Base-by-base conservation (phyloP, 2,329 filamentous ascomycete genomes). In the Aspergillus sp. region DNA sequence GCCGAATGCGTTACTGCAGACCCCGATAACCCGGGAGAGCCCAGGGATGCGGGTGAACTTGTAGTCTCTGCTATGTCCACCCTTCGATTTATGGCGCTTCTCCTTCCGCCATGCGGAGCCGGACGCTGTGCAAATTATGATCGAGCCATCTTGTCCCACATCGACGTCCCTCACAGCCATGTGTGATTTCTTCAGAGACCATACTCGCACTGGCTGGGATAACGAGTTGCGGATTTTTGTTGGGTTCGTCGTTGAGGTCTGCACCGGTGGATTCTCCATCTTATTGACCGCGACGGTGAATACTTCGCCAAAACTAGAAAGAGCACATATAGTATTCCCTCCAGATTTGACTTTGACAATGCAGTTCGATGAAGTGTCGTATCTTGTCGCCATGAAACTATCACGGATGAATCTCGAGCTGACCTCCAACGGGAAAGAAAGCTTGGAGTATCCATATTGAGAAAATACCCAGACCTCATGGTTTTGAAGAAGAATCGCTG, bases 11-110 rank as follows among this genome's bases (percentile, higher is more conserved):
- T 94, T 97, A 61, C 91, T 93, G 59, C 91, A 82, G 7, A 97
- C 92, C 3, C 86, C 86, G 30, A 88, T 81, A 13, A 95, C 90
- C 33, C 91, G 86, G 1, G 90, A 96, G 51, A 99, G 82, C 40
- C 89, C 91, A 1, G 94, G 88, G 8, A 99, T 85, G 52, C 94
- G 86, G 63, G 93, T 86, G 61, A 97, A 99, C 68, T 99, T 99
- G 77, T 95, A 96, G 65, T 96, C 91, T 60, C 95, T 95, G 11
- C 83, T 82, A 62, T 84, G 88, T 32, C 80, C 77, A 19, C 85
- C 84, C 63, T 95, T 95, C 46, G 88, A 85, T 58, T 93, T 95
- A 22, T 82, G 80, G 55, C 94, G 83, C 65, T 90, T 90, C 47
- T 94, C 85, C 53, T 93, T 87, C 60, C 86, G 86, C 93, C 93